These are phyloP conservation scores for Alternaria conjuncta DNA, from an alignment of 2,329 filamentous ascomycete genomes.

Conservation along the genomic window DNA sequence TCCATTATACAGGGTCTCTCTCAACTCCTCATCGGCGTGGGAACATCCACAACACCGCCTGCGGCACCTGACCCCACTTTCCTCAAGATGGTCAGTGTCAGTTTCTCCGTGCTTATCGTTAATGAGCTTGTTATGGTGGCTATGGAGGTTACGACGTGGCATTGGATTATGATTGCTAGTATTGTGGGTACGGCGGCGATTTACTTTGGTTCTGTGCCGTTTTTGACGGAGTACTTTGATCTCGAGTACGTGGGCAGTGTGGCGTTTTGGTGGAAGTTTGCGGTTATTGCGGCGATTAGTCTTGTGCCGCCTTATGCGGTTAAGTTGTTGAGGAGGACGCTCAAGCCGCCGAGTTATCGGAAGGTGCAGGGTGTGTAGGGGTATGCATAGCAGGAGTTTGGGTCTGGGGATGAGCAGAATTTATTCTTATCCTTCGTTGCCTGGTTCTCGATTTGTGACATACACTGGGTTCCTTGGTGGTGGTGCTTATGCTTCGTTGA, in stretches of 20 bases:
- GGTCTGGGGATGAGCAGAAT: not conserved
- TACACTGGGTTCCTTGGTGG: not conserved
- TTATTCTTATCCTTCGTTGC: not conserved
- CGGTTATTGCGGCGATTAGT: conserved; percentile 78
- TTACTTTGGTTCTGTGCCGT: conserved; percentile 85
- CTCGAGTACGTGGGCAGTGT: conserved; percentile 77
- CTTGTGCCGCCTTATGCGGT: conserved; percentile 85
- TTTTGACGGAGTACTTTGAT: conserved; percentile 89
- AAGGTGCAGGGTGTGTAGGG: conserved; percentile 79
- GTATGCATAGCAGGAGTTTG: not conserved
- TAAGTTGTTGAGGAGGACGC: conserved; percentile 81
- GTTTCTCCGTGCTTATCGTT: conserved; percentile 87
- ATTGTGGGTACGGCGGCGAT: conserved; percentile 81
- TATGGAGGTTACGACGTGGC: conserved; percentile 96
- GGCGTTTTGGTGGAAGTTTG: conserved; percentile 87
- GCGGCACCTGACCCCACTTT: conserved; percentile 17
- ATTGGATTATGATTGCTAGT: conserved; percentile 85
- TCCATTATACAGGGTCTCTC: conserved; percentile 93
- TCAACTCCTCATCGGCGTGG: conserved; percentile 81
- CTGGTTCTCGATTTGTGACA: not conserved
- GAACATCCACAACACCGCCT: not conserved
- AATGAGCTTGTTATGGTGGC: conserved; percentile 98
- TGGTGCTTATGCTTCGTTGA: not conserved
- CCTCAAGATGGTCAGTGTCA: conserved; percentile 80
- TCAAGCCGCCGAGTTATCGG: conserved; percentile 91